Evolutionary conservation across 192 early-diverging fungal species (phyloP).

Genomic region (Phlyctochytrium planicorne): DNA sequence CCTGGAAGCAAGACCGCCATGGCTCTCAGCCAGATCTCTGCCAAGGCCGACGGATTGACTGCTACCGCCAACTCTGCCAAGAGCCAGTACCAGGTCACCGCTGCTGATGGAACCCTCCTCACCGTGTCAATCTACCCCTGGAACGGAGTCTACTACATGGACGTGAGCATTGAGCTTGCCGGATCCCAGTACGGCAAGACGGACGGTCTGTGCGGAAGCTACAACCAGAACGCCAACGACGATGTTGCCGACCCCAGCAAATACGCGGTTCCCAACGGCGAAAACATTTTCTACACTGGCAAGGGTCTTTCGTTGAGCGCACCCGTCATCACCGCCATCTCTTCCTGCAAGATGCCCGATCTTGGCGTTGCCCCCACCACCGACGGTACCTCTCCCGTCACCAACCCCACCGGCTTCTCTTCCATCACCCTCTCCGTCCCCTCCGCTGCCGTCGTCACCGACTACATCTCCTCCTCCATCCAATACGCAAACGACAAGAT

Average conservation of each 20-base stretch:
- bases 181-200: neutral
- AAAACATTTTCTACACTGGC: neutral
- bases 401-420: neutral
- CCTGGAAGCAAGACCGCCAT: neutral
- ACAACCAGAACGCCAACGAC: neutral
- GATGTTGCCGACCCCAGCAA: neutral
- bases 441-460: neutral
- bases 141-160: neutral
- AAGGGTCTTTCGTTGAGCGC: neutral
- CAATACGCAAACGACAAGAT: neutral
- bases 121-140: neutral
- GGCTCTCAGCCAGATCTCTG: neutral
- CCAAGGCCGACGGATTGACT: neutral
- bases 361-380: neutral
- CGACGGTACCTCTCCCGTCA: neutral
- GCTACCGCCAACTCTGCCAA: neutral
- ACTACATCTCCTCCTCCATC: neutral
- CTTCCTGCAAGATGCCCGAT: neutral
- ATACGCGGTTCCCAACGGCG: neutral
- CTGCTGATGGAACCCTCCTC: neutral
- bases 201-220: neutral
- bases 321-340: neutral
- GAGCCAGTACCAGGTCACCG: neutral
- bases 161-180: neutral
- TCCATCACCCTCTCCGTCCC: neutral